Percentiles rank a stretch among this genome's conserved stretches.
Conservation (phyloP, 2,329 filamentous ascomycete genomes). For the Colletotrichum eleusines region DNA sequence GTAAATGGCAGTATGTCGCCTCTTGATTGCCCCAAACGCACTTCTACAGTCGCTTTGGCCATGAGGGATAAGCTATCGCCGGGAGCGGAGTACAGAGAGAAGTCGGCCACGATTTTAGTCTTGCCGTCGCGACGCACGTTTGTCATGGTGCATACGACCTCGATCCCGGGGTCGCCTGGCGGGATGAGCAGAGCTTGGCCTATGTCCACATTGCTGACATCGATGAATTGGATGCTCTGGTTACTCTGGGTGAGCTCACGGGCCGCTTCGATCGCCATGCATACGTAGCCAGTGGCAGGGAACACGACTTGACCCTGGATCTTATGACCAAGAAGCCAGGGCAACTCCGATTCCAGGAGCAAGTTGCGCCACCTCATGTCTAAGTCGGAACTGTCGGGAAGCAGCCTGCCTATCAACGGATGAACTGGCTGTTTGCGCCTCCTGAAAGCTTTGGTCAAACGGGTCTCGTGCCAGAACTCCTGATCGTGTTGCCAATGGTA, state of each 20-base stretch:
- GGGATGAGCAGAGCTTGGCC: constrained; percentile 2
- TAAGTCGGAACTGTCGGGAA: constrained; percentile 50
- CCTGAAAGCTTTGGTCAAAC: neutral
- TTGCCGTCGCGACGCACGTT: neutral
- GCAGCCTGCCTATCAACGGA: neutral
- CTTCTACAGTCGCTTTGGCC: neutral
- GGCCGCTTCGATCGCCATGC: constrained; percentile 31
- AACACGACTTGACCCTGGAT: constrained; percentile 47
- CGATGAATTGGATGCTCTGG: neutral
- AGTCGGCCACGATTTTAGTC: neutral
- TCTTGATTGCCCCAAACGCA: neutral
- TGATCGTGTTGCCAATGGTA: neutral
- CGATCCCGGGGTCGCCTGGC: neutral
- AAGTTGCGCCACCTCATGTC: neutral
- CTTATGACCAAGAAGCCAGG: constrained; percentile 50
- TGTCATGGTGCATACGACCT: constrained; percentile 6
- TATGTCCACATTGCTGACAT: neutral
- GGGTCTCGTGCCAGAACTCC: neutral
- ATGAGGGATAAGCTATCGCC: neutral
- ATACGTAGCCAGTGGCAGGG: constrained; percentile 57
- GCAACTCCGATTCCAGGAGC: neutral
- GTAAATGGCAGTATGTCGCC: neutral
- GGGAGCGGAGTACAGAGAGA: neutral
- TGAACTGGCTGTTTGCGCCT: neutral
- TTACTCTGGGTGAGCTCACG: constrained; percentile 45